Evolutionary conservation across 495 filamentous ascomycete genomes (phyloP).

Genomic region (Xylaria venustula): DNA sequence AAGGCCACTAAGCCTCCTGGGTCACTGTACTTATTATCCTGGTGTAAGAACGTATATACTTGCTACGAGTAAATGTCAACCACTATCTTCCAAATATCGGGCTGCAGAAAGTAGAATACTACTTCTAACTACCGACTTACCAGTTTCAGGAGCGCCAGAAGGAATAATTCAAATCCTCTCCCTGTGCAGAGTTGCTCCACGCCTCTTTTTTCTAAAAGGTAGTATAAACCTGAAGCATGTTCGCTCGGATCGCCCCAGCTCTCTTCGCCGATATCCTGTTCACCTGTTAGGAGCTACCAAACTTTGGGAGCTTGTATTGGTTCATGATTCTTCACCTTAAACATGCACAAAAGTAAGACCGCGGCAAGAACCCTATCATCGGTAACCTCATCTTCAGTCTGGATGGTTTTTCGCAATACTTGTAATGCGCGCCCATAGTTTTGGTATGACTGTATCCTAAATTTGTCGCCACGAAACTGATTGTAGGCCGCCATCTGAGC

Average conservation of each 20-base stretch:
- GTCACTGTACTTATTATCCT: slow-evolving; percentile 17
- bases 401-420: slow-evolving; percentile 12
- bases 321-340: neutral
- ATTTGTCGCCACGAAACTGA: slow-evolving; percentile 21
- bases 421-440: slow-evolving; percentile 18
- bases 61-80: slow-evolving; percentile 4
- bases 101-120: neutral
- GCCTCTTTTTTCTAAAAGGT: slow-evolving; percentile 16
- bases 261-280: slow-evolving; percentile 16
- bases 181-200: slow-evolving; percentile 14
- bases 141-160: slow-evolving; percentile 11
- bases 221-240: slow-evolving; percentile 14
- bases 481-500: slow-evolving; percentile 28
- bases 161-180: slow-evolving; percentile 14
- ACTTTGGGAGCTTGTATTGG: neutral
- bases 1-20: slow-evolving; percentile 9
- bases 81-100: neutral
- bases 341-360: slow-evolving; percentile 14
- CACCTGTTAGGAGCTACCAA: neutral
- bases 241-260: slow-evolving; percentile 9
- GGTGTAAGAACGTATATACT: slow-evolving; percentile 12
- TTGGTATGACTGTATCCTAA: slow-evolving; percentile 19
- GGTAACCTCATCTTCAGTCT: slow-evolving; percentile 15
- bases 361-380: slow-evolving; percentile 21
- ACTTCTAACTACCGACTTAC: neutral